Base-by-base conservation (phyloP, 768 basidiomycete genomes). In the Lactifluus piperatus region DNA sequence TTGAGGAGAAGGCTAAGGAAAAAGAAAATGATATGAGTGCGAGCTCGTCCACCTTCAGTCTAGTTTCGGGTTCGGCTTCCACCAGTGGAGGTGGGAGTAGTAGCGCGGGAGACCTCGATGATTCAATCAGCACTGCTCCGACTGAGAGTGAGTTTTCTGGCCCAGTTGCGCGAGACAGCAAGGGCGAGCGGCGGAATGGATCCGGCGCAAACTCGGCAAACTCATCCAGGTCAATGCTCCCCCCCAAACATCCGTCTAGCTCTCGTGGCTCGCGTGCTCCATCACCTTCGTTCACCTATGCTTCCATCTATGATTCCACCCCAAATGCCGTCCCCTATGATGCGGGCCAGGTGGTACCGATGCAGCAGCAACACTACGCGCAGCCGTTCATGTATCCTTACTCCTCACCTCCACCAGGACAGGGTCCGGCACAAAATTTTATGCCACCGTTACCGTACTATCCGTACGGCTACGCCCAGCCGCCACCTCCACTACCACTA, bases 121-220 rank as follows among this genome's bases (percentile, higher is more conserved):
- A 89, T 60, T 77, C 81, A 16, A 77, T 75, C 26, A 85, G 85
- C 67, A 86, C 85, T 7, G 85, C 85, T 34, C 79, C 86, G 6
- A 88, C 87, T 18, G 88, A 91, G 71, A 88, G 87, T 70, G 88
- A 91, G 71, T 88, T 86, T 81, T 88, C 88, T 9, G 81, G 75
- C 3, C 77, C 81, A 5, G 74, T 75, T 51, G 70, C 75, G 39
- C 76, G 81, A 43, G 84, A 86, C 62, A 82, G 78, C 68, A 81
- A 77, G 66, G 81, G 81, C 56, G 70, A 71, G 44, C 76, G 77
- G 51, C 78, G 77, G 57, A 74, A 74, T 16, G 73, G 66, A 11
- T 64, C 74, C 24, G 72, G 72, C 53, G 73, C 72, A 62, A 71
- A 71, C 2, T 81, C 80, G 16, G 76, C 79, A 36, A 76, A 80